Conservation (phyloP, 2,329 filamentous ascomycete genomes). For the Sclerotinia minor region DNA sequence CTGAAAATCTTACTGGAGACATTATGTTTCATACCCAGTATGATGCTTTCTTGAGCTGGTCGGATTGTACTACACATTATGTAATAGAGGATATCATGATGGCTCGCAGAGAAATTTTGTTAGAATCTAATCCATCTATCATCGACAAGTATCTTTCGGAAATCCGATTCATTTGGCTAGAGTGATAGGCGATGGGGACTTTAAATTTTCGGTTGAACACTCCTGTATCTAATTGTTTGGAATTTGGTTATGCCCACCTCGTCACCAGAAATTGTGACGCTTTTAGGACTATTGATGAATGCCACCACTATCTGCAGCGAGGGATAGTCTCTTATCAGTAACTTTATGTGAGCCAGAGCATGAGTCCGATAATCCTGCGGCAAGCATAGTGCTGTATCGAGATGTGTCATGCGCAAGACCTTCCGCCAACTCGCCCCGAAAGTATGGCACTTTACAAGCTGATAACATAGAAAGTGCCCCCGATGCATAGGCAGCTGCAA, state of each 20-base stretch:
- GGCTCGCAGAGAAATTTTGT: not conserved
- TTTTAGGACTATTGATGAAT: constrained; percentile 16
- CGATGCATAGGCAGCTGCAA: constrained; percentile 43
- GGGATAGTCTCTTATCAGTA: not conserved
- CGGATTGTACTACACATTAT: not conserved
- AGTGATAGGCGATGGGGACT: constrained; percentile 12
- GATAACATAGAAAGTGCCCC: not conserved
- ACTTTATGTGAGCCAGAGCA: not conserved
- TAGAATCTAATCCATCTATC: not conserved
- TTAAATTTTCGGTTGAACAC: not conserved
- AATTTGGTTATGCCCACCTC: not conserved
- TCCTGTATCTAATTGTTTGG: not conserved
- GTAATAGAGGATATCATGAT: constrained; percentile 13
- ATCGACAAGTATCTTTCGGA: not conserved
- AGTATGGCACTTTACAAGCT: constrained; percentile 8
- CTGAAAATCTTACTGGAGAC: not conserved
- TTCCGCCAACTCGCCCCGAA: not conserved
- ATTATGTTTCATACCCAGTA: constrained; percentile 11
- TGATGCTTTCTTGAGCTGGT: not conserved
- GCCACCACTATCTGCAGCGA: not conserved
- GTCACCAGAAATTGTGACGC: constrained; percentile 7
- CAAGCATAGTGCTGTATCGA: not conserved
- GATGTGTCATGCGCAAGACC: too few species aligned
- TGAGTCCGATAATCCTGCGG: not conserved
- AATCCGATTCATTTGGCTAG: not conserved